Evolutionary conservation across 2,329 filamentous ascomycete species (phyloP).

Genomic region (Coniella lustricola): DNA sequence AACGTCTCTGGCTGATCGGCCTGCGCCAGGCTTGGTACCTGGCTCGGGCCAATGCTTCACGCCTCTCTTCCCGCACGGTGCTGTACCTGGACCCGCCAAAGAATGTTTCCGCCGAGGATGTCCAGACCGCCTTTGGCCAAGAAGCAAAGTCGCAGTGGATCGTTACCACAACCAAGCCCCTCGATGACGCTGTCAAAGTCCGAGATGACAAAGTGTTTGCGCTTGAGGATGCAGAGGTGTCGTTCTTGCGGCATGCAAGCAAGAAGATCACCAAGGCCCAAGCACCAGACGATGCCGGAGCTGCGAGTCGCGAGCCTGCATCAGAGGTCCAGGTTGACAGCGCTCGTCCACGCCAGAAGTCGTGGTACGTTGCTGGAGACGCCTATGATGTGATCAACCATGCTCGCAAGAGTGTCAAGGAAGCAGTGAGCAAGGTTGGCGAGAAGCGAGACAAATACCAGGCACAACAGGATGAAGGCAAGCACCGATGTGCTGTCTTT

Average conservation of each 20-base stretch:
- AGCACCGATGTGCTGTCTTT: constrained; percentile 57
- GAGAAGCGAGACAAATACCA: constrained; percentile 41
- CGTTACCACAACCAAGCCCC: constrained; percentile 60
- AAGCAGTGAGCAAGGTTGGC: constrained; percentile 14
- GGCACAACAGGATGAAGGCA: constrained; percentile 1
- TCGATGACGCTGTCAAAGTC: constrained; percentile 72
- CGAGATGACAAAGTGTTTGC: constrained; percentile 48
- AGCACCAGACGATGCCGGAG: background rate
- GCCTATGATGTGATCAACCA: constrained; percentile 13
- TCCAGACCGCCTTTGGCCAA: constrained; percentile 70
- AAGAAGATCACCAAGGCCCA: constrained; percentile 46
- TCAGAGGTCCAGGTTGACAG: constrained; percentile 5
- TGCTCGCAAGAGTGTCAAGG: constrained; percentile 5
- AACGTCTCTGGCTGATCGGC: constrained; percentile 90
- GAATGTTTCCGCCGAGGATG: constrained; percentile 68
- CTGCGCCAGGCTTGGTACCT: constrained; percentile 90
- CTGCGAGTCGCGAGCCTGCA: background rate
- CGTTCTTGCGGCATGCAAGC: constrained; percentile 58
- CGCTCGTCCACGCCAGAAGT: constrained; percentile 12
- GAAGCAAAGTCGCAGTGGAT: constrained; percentile 82
- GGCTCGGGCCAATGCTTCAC: constrained; percentile 72
- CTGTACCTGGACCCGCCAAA: constrained; percentile 84
- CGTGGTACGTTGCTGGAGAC: constrained; percentile 5
- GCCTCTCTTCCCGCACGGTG: constrained; percentile 84
- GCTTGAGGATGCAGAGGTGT: constrained; percentile 18